Evolutionary conservation across 768 basidiomycete species (phyloP).

Genomic region (Leccinum barrowsii): DNA sequence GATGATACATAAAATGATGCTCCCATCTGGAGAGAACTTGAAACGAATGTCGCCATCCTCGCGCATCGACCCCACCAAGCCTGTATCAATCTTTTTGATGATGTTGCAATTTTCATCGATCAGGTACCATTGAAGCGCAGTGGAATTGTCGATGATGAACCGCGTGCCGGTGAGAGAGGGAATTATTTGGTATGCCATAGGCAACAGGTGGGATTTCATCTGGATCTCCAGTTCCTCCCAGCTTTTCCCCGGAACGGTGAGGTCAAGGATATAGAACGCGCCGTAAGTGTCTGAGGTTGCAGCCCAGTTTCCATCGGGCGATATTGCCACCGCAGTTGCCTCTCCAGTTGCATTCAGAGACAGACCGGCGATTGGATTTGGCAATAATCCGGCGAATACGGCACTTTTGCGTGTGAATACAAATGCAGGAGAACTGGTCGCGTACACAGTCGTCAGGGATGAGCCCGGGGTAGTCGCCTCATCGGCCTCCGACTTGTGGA

Average conservation of each 20-base stretch:
- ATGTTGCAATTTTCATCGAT: neutral
- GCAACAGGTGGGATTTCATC: neutral
- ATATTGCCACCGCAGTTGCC: slow-evolving; percentile 11
- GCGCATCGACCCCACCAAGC: neutral
- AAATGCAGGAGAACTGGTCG: slow-evolving; percentile 6
- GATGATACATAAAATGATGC: slow-evolving; percentile 4
- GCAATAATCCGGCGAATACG: neutral
- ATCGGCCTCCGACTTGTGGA: neutral
- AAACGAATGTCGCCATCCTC: no score
- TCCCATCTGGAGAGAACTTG: slow-evolving; percentile 14
- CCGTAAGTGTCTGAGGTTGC: slow-evolving; percentile 7
- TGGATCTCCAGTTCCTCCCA: slow-evolving; percentile 1
- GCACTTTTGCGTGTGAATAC: neutral
- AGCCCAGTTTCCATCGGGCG: slow-evolving; percentile 17
- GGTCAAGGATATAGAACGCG: slow-evolving; percentile 9
- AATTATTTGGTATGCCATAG: neutral
- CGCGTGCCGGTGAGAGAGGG: slow-evolving; percentile 10
- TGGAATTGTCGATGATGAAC: slow-evolving; percentile 3
- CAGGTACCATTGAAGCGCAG: neutral
- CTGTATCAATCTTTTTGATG: slow-evolving; percentile 12
- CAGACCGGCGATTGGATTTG: neutral
- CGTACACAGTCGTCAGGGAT: neutral
- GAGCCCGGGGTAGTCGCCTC: neutral
- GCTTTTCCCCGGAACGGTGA: neutral
- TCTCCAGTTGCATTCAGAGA: neutral